Evolutionary conservation across 2,329 filamentous ascomycete genomes (phyloP).

Genomic region (Aspergillus sp.): DNA sequence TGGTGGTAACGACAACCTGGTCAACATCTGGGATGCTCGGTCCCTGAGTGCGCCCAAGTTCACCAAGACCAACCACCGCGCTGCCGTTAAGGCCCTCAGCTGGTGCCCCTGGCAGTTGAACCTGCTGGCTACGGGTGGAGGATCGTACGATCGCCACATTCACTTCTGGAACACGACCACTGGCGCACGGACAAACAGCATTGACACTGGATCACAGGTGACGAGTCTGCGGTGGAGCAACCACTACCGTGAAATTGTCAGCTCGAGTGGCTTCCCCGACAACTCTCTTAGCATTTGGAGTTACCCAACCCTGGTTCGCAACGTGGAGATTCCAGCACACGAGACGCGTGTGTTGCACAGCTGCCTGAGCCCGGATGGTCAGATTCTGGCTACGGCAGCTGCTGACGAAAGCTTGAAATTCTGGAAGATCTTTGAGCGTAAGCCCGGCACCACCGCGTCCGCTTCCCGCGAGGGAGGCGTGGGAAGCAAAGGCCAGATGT

Average conservation of each 20-base stretch:
- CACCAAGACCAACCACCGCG: slow-evolving; percentile 99
- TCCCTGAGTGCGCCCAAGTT: slow-evolving; percentile 93
- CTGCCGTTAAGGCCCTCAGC: slow-evolving; percentile 93
- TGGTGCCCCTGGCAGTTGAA: slow-evolving; percentile 99
- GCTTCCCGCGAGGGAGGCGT: slow-evolving; percentile 62
- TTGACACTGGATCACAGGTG: slow-evolving; percentile 96
- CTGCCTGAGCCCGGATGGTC: slow-evolving; percentile 93
- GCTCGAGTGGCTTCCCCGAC: slow-evolving; percentile 96
- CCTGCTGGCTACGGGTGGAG: slow-evolving; percentile 91
- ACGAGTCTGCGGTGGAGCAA: slow-evolving; percentile 96
- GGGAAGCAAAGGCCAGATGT: slow-evolving; percentile 76
- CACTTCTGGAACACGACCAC: slow-evolving; percentile 99
- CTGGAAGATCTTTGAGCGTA: slow-evolving; percentile 99
- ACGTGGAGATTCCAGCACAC: slow-evolving; percentile 95
- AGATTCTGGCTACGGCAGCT: slow-evolving; percentile 94
- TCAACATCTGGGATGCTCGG: slow-evolving; percentile 98
- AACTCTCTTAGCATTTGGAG: slow-evolving; percentile 99
- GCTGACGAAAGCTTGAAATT: slow-evolving; percentile 98
- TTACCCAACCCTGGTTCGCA: slow-evolving; percentile 95
- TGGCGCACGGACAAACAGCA: slow-evolving; percentile 96
- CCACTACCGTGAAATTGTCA: slow-evolving; percentile 96
- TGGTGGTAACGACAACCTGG: slow-evolving; percentile 97
- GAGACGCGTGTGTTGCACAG: slow-evolving; percentile 96
- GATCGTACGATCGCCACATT: slow-evolving; percentile 95
- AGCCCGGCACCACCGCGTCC: slow-evolving; percentile 69